Conservation (phyloP, 768 basidiomycete genomes). For the Russula griseocarnosa region DNA sequence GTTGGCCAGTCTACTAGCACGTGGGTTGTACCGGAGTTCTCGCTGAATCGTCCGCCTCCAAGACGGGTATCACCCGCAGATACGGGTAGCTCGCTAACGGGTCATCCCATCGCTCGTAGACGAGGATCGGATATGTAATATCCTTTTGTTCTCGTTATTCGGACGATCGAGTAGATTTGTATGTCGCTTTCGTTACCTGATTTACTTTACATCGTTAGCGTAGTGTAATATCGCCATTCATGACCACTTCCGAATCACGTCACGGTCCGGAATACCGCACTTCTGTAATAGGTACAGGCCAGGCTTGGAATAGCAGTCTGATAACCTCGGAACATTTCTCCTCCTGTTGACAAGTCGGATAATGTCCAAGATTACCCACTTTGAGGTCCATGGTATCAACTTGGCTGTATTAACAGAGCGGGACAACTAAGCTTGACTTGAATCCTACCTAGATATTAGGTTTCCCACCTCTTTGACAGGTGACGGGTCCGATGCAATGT, state of each 20-base stretch:
- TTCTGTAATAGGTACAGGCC: neutral
- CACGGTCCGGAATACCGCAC: neutral
- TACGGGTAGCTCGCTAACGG: neutral
- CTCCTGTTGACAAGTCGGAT: constrained; percentile 20
- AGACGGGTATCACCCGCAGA: constrained; percentile 27
- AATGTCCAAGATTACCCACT: constrained; percentile 49
- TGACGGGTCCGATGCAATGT: constrained; percentile 95
- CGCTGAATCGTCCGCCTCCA: constrained; percentile 29
- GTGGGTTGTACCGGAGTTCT: constrained; percentile 28
- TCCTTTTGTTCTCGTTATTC: neutral
- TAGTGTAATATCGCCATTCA: neutral
- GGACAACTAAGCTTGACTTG: neutral
- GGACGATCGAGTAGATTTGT: neutral
- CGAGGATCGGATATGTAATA: constrained; percentile 19
- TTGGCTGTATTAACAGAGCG: neutral
- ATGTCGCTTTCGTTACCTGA: neutral
- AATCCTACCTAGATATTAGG: constrained; percentile 65
- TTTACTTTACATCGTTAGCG: neutral
- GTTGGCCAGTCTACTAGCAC: constrained; percentile 21
- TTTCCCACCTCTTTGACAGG: constrained; percentile 90
- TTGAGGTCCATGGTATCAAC: constrained; percentile 51
- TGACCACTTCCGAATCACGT: too few relatives aligned
- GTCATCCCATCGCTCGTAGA: constrained; percentile 2
- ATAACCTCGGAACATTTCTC: too few relatives aligned
- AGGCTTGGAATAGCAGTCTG: too few relatives aligned